Evolutionary conservation across 2,329 filamentous ascomycete genomes (phyloP).

Genomic region (Ophiostoma sp.): DNA sequence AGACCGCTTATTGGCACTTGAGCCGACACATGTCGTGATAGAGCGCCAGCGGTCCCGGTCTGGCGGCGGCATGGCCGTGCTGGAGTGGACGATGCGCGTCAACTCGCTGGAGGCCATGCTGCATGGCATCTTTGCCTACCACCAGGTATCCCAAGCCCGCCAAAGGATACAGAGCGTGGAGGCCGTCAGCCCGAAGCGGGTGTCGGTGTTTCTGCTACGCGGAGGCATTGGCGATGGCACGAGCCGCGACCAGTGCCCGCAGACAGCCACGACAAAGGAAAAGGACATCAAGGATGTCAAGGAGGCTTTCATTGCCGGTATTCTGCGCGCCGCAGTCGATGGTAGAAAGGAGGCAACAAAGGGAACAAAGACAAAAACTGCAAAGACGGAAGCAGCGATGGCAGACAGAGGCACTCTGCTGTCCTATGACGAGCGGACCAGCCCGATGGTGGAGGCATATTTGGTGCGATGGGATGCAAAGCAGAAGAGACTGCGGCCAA

Average conservation of each 20-base stretch:
- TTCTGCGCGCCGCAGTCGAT: slow-evolving; percentile 14
- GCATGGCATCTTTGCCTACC: slow-evolving; percentile 60
- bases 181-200: slow-evolving; percentile 46
- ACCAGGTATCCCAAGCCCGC: slow-evolving; percentile 36
- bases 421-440: slow-evolving; percentile 9
- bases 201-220: slow-evolving; percentile 49
- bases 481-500: slow-evolving; percentile 8
- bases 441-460: slow-evolving; percentile 22
- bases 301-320: slow-evolving; percentile 24
- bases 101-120: slow-evolving; percentile 80
- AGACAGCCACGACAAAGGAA: slow-evolving; percentile 21
- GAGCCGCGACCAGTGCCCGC: background rate
- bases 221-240: slow-evolving; percentile 17
- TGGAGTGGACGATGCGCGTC: slow-evolving; percentile 78
- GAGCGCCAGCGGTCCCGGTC: slow-evolving; percentile 58
- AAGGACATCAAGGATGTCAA: slow-evolving; percentile 30
- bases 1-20: slow-evolving; percentile 40
- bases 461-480: slow-evolving; percentile 24
- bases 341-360: background rate
- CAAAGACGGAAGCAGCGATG: too few relatives aligned
- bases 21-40: slow-evolving; percentile 66
- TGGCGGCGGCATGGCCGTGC: slow-evolving; percentile 57
- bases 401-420: background rate
- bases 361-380: too few relatives aligned
- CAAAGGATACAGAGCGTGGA: slow-evolving; percentile 34